These are phyloP conservation scores for Aspergillus taichungensis DNA, from an alignment of 495 filamentous ascomycete species.

Conservation along the genomic window DNA sequence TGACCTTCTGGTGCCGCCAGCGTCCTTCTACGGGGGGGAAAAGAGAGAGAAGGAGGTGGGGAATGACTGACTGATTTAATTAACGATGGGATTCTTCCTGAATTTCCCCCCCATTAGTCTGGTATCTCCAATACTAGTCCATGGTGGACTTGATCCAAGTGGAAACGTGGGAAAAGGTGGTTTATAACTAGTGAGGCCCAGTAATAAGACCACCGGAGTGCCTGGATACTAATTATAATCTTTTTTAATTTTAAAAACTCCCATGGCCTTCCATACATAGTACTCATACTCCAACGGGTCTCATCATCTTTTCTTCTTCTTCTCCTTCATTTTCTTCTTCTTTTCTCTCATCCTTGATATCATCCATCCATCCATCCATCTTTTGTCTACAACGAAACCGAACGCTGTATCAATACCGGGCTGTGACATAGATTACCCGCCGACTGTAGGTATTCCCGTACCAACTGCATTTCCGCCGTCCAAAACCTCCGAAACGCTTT, in stretches of 20 bases:
- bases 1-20: slow-evolving; percentile 29
- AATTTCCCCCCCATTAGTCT: too few species aligned
- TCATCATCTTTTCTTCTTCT: slow-evolving; percentile 6
- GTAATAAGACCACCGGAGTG: background rate
- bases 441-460: too few species aligned
- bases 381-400: background rate
- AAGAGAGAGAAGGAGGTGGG: background rate
- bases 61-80: too few species aligned
- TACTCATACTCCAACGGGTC: background rate
- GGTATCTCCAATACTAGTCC: too few species aligned
- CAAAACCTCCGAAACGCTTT: too few species aligned
- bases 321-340: slow-evolving; percentile 7
- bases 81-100: too few species aligned
- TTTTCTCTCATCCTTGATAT: slow-evolving; percentile 7
- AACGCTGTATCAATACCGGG: too few species aligned
- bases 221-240: background rate
- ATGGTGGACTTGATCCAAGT: slow-evolving; percentile 8
- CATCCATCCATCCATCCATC: slow-evolving; percentile 1
- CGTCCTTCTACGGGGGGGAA: slow-evolving; percentile 22
- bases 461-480: too few species aligned
- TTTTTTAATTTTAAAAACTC: background rate
- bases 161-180: slow-evolving; percentile 9
- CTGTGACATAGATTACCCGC: too few species aligned
- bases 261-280: too few species aligned
- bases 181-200: slow-evolving; percentile 1